Evolutionary conservation across 2,329 filamentous ascomycete genomes (phyloP), one percentile per base, ranked within the genome.

Genomic region (Lachnellula occidentalis): DNA sequence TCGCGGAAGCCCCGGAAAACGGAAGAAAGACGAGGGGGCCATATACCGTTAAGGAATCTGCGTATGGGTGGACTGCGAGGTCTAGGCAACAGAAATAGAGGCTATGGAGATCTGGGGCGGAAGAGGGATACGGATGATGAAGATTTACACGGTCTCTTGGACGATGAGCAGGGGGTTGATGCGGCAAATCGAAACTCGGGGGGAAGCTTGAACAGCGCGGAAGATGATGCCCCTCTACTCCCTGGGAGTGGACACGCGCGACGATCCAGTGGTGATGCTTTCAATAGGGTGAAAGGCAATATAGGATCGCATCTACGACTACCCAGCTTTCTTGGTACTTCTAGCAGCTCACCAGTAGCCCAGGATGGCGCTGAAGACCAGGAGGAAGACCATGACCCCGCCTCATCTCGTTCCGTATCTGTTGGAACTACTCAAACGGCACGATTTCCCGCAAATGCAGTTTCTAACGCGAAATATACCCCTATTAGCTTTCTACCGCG

Each of bases 401-500:
- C 84, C 6, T 79, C 89, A 1, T 88, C 90, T 27, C 83, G 92
- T 53, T 81, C 82, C 49, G 81, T 96, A 31, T 77, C 83, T 2
- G 88, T 96, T 50, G 92, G 90, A 55, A 84, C 86, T 47, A 68
- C 75, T 31, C 92, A 95, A 67, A 71, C 82, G 27, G 78, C 85
- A 48, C 85, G 87, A 62, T 97, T 92, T 70, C 92, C 94, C 9
- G 83, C 88, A 8, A 99, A 99, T 71, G 81, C 90, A 54, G 82
- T 99, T 48, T 97, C 92, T 36, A 97, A 99, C 70, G 92, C 94
- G 53, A 99, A 97, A 78, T 99, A 99, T 71, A 97, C 92, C 31
- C 85, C 92, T 1, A 87, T 92, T 76, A 96, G 88, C 50, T 99
- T 99, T 72, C 79, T 99, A 14, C 95, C 95, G 2, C 79, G 92